These are phyloP conservation scores for Orychophragmus violaceus DNA, from an alignment of 345 rosid genomes.

Conservation along the genomic window DNA sequence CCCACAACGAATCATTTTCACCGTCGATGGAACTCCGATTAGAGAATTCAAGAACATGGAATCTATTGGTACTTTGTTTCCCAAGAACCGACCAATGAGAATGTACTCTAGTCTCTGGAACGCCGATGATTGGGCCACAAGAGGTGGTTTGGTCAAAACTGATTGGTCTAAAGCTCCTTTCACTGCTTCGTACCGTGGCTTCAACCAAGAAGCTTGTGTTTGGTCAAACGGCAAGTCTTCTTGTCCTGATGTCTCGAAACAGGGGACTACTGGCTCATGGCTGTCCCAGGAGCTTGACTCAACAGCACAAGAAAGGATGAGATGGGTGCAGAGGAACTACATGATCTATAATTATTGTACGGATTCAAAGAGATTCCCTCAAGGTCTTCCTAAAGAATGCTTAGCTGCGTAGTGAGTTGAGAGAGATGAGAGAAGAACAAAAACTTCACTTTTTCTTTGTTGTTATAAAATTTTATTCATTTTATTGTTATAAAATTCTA, in stretches of 20 bases:
- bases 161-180: conserved; percentile 60
- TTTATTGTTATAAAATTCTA: neutral
- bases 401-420: conserved; percentile 22
- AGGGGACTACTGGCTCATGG: conserved; percentile 21
- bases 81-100: conserved; percentile 48
- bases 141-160: conserved; percentile 56
- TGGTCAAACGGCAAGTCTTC: conserved; percentile 37
- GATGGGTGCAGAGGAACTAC: conserved; percentile 53
- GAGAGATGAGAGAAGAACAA: neutral
- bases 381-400: conserved; percentile 50
- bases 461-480: neutral
- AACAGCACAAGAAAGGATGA: conserved; percentile 36
- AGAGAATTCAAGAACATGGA: conserved; percentile 60
- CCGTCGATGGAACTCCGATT: conserved; percentile 50
- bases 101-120: conserved; percentile 61
- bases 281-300: conserved; percentile 42
- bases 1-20: conserved; percentile 51
- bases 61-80: conserved; percentile 44
- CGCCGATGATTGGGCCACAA: conserved; percentile 60
- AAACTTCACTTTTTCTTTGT: neutral
- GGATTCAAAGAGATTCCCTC: conserved; percentile 46
- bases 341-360: conserved; percentile 54
- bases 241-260: conserved; percentile 13
- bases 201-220: conserved; percentile 45
- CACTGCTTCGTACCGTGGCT: conserved; percentile 49